Conservation (phyloP, 1,284 basidiomycete species). For the Amylostereum areolatum region DNA sequence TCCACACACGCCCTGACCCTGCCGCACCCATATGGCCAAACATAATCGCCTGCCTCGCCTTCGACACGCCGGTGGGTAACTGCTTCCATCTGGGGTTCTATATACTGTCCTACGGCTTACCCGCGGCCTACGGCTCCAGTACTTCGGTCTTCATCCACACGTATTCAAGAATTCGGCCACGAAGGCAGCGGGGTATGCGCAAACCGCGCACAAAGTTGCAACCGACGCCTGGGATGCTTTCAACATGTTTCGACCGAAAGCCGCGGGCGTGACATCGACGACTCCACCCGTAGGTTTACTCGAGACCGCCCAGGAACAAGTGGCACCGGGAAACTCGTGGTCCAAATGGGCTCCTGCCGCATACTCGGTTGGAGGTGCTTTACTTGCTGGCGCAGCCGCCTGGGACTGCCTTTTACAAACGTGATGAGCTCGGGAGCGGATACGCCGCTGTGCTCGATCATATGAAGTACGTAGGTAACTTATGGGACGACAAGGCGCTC, state of each 20-base stretch:
- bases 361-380: conserved; percentile 59
- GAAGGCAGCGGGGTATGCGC: conserved; percentile 71
- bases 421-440: conserved; percentile 65
- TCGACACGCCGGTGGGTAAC: conserved; percentile 80
- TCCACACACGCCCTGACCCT: conserved; percentile 53
- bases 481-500: conserved; percentile 79
- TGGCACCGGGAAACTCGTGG: conserved; percentile 32
- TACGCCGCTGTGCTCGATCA: conserved; percentile 84
- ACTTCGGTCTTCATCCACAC: conserved; percentile 79
- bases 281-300: too few species aligned
- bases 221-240: conserved; percentile 33
- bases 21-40: conserved; percentile 76
- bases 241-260: conserved; percentile 8
- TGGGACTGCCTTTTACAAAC: conserved; percentile 77
- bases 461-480: conserved; percentile 82
- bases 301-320: too few species aligned
- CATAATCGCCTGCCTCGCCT: conserved; percentile 78
- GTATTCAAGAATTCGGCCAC: conserved; percentile 84
- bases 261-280: too few species aligned
- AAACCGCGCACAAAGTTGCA: conserved; percentile 51
- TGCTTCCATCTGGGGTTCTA: not conserved
- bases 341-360: conserved; percentile 59
- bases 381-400: conserved; percentile 82
- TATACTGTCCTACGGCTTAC: too few species aligned
- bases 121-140: conserved; percentile 37